phyloP scores from a whole-genome alignment of 768 basidiomycete species.

The Udeniomyces megalosporus region DNA sequence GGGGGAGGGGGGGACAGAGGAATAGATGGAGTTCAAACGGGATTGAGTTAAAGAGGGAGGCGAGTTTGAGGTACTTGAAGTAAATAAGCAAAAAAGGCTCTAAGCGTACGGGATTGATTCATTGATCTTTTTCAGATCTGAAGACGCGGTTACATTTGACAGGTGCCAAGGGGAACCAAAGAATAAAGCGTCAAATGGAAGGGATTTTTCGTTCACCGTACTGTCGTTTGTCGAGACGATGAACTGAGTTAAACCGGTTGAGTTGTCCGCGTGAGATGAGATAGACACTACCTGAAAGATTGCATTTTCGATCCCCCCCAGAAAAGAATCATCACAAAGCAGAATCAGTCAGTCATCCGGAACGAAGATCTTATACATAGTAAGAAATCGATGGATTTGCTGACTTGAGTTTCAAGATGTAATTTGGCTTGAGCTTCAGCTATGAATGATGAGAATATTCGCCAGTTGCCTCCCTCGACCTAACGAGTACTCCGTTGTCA shows the following conservation, averaged over 20 bases:
- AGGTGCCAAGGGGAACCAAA: slow-evolving; percentile 71
- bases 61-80: too few species aligned
- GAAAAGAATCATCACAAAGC: too few species aligned
- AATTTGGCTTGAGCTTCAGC: slow-evolving; percentile 51
- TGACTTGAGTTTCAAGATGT: slow-evolving; percentile 53
- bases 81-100: too few species aligned
- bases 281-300: neutral
- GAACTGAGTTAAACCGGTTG: slow-evolving; percentile 16
- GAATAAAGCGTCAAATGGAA: slow-evolving; percentile 54
- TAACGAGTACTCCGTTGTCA: too few species aligned
- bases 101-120: slow-evolving; percentile 21
- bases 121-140: too few species aligned
- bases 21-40: too few species aligned
- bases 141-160: slow-evolving; percentile 33
- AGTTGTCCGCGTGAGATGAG: neutral
- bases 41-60: too few species aligned
- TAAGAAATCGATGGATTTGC: neutral
- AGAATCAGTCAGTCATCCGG: too few species aligned
- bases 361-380: too few species aligned
- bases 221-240: slow-evolving; percentile 20
- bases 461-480: slow-evolving; percentile 55
- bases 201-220: too few species aligned
- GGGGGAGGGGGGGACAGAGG: slow-evolving; percentile 37
- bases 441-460: slow-evolving; percentile 69
- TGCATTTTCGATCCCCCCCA: too few species aligned